phyloP scores from a whole-genome alignment of 2,329 filamentous ascomycete genomes.

The Fusarium sp. region DNA sequence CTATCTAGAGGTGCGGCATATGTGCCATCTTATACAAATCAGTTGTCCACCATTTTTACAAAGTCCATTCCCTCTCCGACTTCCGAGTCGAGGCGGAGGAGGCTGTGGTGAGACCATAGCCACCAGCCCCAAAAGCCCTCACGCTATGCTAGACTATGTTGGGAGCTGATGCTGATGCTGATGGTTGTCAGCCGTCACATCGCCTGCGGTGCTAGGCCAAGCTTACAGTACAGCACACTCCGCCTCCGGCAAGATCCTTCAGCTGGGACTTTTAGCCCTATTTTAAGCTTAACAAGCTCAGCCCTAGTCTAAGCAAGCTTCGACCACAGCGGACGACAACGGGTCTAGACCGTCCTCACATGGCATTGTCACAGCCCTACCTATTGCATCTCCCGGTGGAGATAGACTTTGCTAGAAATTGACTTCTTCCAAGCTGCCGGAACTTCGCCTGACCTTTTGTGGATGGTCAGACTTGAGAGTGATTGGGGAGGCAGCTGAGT shows the following conservation, averaged over 20 bases:
- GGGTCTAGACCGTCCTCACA: neutral
- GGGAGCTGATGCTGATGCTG: neutral
- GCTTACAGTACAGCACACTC: conserved; percentile 12
- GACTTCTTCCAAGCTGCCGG: neutral
- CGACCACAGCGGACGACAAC: neutral
- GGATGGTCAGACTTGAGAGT: neutral
- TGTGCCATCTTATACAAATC: conserved; percentile 18
- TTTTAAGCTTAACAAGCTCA: conserved; percentile 34
- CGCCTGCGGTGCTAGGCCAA: neutral
- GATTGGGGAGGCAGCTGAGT: neutral
- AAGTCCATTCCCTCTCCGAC: neutral
- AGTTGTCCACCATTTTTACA: neutral
- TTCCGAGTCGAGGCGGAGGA: conserved; percentile 27
- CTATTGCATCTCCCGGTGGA: neutral
- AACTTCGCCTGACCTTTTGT: conserved; percentile 4
- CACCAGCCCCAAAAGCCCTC: conserved; percentile 2
- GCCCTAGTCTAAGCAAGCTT: conserved; percentile 6
- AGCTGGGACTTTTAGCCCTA: conserved; percentile 25
- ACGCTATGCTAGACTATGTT: too few relatives aligned
- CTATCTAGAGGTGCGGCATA: neutral
- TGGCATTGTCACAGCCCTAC: neutral
- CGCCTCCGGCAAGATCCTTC: conserved; percentile 16
- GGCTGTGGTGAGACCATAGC: conserved; percentile 28
- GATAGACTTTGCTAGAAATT: neutral
- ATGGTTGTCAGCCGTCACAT: conserved; percentile 21